Base-by-base conservation (phyloP, 2,329 filamentous ascomycete species). In the Coniochaeta pulveracea region DNA sequence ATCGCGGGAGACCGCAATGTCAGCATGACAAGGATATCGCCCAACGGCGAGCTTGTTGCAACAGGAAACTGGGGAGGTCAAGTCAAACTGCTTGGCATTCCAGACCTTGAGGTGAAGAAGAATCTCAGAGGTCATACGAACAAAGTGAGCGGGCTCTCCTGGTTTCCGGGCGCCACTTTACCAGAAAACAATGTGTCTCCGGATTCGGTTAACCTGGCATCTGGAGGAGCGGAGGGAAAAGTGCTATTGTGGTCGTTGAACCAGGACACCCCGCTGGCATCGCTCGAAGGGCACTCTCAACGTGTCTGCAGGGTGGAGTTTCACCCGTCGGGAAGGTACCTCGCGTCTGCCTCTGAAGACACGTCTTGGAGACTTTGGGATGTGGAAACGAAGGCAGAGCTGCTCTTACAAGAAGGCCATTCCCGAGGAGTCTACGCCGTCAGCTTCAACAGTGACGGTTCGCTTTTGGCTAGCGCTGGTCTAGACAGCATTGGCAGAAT, bases 301-400 rank as follows among this genome's bases (percentile, higher is more conserved):
- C 79, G 91, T 40, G 86, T 98, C 7, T 94, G 86, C 47, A 76
- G 89, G 36, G 80, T 93, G 10, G 91, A 94, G 38, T 94, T 96
- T 49, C 91, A 98, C 45, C 91, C 91, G 0, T 93, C 85, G 0
- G 89, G 89, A 4, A 72, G 72, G 40, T 96, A 89, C 49, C 65
- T 96, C 5, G 91, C 89, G 5, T 94, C 88, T 1, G 91, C 91
- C 6, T 94, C 86, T 0, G 91, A 91, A 48, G 91, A 98, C 52
- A 94, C 86, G 3, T 94, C 91, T 1, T 98, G 91, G 91, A 76
- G 89, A 27, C 64, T 98, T 21, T 98, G 91, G 89, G 89, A 96
- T 52, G 76, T 96, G 1, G 78, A 85, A 44, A 91, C 81, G 0
- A 84, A 77, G 0, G 79, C 79, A 3, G 88, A 96, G 50, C 60